These are phyloP conservation scores for Hippophae tibetana DNA, from an alignment of 306 rosid species.

Conservation along the genomic window DNA sequence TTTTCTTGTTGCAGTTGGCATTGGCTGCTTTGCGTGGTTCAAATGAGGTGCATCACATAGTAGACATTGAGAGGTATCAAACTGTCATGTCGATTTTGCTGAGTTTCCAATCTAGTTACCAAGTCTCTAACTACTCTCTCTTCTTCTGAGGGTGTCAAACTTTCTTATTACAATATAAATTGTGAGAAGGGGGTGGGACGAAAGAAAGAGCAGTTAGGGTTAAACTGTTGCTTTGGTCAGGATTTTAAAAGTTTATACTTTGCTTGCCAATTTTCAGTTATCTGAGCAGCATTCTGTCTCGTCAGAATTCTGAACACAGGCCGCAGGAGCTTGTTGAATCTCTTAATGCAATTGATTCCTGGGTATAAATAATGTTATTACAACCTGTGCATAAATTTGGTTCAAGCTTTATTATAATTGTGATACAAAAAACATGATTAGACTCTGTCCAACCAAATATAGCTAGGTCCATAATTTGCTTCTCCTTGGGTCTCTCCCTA, in stretches of 20 bases:
- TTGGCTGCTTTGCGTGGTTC: conserved; percentile 71
- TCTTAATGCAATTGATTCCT: conserved; percentile 51
- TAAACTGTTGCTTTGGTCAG: background rate
- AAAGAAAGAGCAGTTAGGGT: background rate
- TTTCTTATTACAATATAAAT: background rate
- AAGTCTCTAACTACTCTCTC: background rate
- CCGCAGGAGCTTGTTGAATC: conserved; percentile 53
- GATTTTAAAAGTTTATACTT: conserved; percentile 14
- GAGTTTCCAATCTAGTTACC: background rate
- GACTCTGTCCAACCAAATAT: background rate
- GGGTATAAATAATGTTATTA: conserved; percentile 34
- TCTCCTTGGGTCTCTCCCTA: conserved; percentile 16
- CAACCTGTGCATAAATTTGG: background rate
- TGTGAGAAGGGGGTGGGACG: background rate
- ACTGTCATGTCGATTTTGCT: conserved; percentile 5
- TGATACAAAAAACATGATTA: background rate
- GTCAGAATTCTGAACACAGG: conserved; percentile 43
- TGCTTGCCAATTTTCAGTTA: conserved; percentile 40
- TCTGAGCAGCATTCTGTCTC: conserved; percentile 43
- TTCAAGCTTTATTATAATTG: conserved; percentile 2
- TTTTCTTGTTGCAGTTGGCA: conserved; percentile 53
- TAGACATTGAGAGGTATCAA: conserved; percentile 64
- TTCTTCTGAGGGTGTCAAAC: background rate
- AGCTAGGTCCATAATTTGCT: background rate
- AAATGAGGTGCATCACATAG: conserved; percentile 46